Percentiles rank a stretch among this genome's conserved stretches.
Evolutionary conservation across 2,329 filamentous ascomycete genomes (phyloP).

Genomic region (Alternaria solani): DNA sequence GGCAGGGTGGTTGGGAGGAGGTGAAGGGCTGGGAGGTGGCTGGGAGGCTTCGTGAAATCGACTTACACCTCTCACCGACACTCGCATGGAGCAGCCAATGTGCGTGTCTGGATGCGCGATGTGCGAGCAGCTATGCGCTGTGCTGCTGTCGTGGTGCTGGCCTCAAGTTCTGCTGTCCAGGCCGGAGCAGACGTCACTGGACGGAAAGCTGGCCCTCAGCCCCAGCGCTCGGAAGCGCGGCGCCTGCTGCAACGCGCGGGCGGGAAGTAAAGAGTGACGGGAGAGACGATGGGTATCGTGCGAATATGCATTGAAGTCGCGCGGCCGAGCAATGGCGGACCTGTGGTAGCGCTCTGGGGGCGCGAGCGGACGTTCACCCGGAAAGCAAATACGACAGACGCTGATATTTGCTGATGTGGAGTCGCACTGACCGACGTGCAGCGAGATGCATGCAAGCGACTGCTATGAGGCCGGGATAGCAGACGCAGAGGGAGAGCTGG

Average conservation of each 20-base stretch:
- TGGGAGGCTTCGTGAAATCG: slow-evolving; percentile 20
- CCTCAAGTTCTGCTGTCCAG: slow-evolving; percentile 21
- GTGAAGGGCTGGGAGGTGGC: slow-evolving; percentile 31
- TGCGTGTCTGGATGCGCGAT: slow-evolving; percentile 22
- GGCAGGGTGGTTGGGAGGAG: slow-evolving; percentile 13
- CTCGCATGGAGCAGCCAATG: slow-evolving; percentile 16
- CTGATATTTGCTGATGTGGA: slow-evolving; percentile 15
- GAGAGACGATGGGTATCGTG: slow-evolving; percentile 11
- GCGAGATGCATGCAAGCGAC: slow-evolving; percentile 21
- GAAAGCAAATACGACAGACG: slow-evolving; percentile 12
- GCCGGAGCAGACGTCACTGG: slow-evolving; percentile 26
- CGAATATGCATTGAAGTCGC: slow-evolving; percentile 16
- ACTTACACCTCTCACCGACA: slow-evolving; percentile 29
- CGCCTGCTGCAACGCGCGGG: slow-evolving; percentile 17
- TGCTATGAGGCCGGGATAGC: slow-evolving; percentile 10
- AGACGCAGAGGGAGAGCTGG: slow-evolving; percentile 13
- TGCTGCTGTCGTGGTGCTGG: slow-evolving; percentile 16
- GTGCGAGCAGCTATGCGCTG: slow-evolving; percentile 19
- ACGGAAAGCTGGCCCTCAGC: slow-evolving; percentile 22
- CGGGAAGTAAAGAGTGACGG: slow-evolving; percentile 16
- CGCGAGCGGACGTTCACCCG: slow-evolving; percentile 7
- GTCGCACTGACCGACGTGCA: slow-evolving; percentile 18
- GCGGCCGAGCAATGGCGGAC: slow-evolving; percentile 12
- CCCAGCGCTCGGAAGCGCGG: slow-evolving; percentile 27
- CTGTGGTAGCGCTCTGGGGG: slow-evolving; percentile 5